Evolutionary conservation across 2,329 filamentous ascomycete genomes (phyloP), one percentile per base, ranked within the genome.

Genomic region (Penicillium sclerotiorum): DNA sequence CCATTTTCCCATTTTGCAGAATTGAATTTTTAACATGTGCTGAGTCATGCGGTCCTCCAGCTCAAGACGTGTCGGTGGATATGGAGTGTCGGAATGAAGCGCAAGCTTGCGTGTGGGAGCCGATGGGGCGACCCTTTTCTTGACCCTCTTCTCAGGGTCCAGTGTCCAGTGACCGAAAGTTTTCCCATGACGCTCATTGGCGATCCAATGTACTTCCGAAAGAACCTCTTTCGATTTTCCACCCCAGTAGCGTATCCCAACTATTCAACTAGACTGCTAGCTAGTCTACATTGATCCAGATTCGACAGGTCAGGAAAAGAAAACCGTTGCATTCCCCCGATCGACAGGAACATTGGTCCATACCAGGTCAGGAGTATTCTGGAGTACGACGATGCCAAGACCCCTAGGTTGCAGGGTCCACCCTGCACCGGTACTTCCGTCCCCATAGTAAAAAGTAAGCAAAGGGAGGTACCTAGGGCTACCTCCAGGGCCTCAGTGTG

Each of bases 311-410:
- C n/a, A n/a, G n/a, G n/a, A n/a, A n/a, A n/a, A n/a, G n/a, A n/a
- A n/a, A n/a, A n/a, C n/a, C 28, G 47, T 53, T 47, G 32, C 46
- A 53, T 43, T 28, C 9, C 25, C 32, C 37, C 45, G 51, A 55
- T 57, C 51, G 49, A 52, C 54, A 52, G 54, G 54, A 55, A 52
- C 52, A 55, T 55, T 28, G 48, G 36, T 42, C 46, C 51, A 57
- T 57, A 57, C 54, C 54, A 50, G 45, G 20, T 28, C 36, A 47
- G 39, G 32, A 51, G 45, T 49, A 55, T 57, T 53, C 47, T 53
- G 38, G 49, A 54, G 42, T 56, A 45, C 37, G 50, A 55, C 53
- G 40, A 45, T 52, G 55, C 52, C 52, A 61, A 63, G 59, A 53
- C 55, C 61, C 61, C 55, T 58, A 37, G 20, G 42, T 48, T 52